A percentile compares a stretch with the other conserved stretches of the same genome.
Evolutionary conservation across 2,329 filamentous ascomycete genomes (phyloP).

Genomic region (Sphaerulina musiva): DNA sequence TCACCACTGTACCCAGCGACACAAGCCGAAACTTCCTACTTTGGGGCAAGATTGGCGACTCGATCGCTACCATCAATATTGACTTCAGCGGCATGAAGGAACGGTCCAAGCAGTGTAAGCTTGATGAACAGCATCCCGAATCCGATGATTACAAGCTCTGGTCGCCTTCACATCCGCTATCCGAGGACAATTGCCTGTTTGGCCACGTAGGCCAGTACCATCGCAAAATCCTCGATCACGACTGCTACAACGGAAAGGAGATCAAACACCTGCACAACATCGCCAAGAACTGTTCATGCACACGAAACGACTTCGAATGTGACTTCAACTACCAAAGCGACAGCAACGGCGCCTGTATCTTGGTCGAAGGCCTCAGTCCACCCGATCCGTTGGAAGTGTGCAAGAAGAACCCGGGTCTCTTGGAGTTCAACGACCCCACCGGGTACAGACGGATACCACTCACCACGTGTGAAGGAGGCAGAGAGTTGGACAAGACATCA

Average conservation of each 20-base stretch:
- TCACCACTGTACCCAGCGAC: conserved; percentile 84
- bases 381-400: conserved; percentile 55
- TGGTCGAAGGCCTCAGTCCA: conserved; percentile 67
- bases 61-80: conserved; percentile 69
- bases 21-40: conserved; percentile 85
- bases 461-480: conserved; percentile 74
- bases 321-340: conserved; percentile 90
- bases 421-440: conserved; percentile 76
- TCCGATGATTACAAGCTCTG: conserved; percentile 75
- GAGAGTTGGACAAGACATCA: conserved; percentile 63
- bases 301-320: conserved; percentile 83
- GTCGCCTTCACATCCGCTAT: conserved; percentile 75
- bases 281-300: conserved; percentile 71
- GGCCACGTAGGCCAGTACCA: conserved; percentile 85
- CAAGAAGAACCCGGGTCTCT: conserved; percentile 56
- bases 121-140: conserved; percentile 55
- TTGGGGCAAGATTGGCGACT: conserved; percentile 63
- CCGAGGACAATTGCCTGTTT: conserved; percentile 78
- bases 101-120: conserved; percentile 56
- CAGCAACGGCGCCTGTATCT: conserved; percentile 65
- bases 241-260: conserved; percentile 75
- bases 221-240: conserved; percentile 71
- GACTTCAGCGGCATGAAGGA: conserved; percentile 81
- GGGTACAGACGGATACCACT: conserved; percentile 86
- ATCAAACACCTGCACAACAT: conserved; percentile 58